phyloP scores from a whole-genome alignment of 129 eudicot species.

The Arctium minus region DNA sequence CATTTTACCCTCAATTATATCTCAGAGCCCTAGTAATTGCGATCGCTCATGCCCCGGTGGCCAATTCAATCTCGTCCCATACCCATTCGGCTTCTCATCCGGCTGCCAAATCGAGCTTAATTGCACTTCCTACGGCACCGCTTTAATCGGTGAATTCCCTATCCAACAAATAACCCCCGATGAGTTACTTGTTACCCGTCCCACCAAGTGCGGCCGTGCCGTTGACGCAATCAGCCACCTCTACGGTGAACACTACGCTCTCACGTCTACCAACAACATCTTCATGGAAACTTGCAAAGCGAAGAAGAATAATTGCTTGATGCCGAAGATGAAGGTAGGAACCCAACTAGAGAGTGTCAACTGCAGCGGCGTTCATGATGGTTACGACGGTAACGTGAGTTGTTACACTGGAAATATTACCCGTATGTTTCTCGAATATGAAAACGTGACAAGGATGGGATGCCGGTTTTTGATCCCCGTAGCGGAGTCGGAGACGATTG shows the following conservation, averaged over 20 bases:
- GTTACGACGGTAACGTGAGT: constrained; percentile 6
- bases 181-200: constrained; percentile 34
- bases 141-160: constrained; percentile 27
- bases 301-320: constrained; percentile 8
- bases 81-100: constrained; percentile 55
- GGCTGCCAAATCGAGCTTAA: constrained; percentile 45
- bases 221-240: constrained; percentile 23
- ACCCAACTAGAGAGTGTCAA: constrained; percentile 28
- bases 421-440: constrained; percentile 24
- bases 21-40: constrained; percentile 6
- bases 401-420: constrained; percentile 33
- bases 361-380: not conserved
- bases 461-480: constrained; percentile 32
- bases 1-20: constrained; percentile 3
- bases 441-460: constrained; percentile 18
- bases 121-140: constrained; percentile 36
- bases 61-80: not conserved
- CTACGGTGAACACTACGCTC: constrained; percentile 38
- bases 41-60: constrained; percentile 37
- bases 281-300: constrained; percentile 40
- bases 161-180: constrained; percentile 19
- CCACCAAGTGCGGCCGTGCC: constrained; percentile 39
- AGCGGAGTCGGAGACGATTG: constrained; percentile 4
- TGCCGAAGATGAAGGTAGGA: constrained; percentile 28
- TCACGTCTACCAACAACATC: constrained; percentile 32